Evolutionary conservation across 352 stramenopile species (phyloP), one percentile per base, ranked within the genome.

Genomic region (Phytopythium oedochilum): DNA sequence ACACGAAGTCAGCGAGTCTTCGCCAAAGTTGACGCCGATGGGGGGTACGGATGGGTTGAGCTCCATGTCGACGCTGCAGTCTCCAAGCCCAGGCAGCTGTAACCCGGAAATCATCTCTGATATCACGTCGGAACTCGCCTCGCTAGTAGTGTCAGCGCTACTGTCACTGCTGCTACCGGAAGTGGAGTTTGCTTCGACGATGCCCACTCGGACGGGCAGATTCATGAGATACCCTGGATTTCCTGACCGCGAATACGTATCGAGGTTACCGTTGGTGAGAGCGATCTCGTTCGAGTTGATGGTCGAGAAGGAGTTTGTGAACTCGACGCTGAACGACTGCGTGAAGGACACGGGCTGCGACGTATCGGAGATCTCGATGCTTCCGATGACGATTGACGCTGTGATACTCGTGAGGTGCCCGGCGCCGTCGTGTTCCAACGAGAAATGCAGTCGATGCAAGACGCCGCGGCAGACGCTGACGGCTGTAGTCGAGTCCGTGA

Each of bases 151-250:
- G 32, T 6, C 11, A 5, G 36, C 32, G 2, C 44, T 28, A 14
- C 39, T 40, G 11, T 2, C 10, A 36, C 22, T 35, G 6, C 43
- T 46, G 1, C 34, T 54, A 36, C 0, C 17, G 20, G 22, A 2
- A 0, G 47, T 43, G 3, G 47, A 17, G 26, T 63, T 64, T 6
- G 59, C 36, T 15, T 44, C 32, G 12, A 72, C 1, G 9, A 68
- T 23, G 15, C 71, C 71, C 7, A 78, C 69, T 8, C 71, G 71
- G 9, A 82, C 40, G 1, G 69, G 71, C 25, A 53, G 56, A 25
- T 78, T 66, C 10, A 60, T 32, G 18, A 65, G 35, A 42, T 77
- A 82, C 18, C 71, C 71, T 6, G 71, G 71, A 22, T 75, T 78
- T 0, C 71, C 71, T 0, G 71, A 82, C 2, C 71, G 66, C 25